Base-by-base conservation (phyloP, 805 yeast species). In the Dipodascus albidus region DNA sequence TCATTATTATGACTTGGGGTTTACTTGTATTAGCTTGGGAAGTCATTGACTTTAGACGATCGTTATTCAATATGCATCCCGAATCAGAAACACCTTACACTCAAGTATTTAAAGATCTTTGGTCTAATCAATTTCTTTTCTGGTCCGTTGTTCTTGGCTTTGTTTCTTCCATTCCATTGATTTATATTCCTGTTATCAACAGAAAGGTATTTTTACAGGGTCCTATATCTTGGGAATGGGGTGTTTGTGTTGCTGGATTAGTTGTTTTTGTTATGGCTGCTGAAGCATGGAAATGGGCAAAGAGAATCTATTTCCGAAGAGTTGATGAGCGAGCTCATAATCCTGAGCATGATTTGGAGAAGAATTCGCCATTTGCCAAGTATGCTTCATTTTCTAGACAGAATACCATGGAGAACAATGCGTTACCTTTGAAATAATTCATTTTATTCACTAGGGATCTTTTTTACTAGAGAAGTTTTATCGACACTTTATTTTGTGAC, bases 111-210 rank as follows among this genome's bases (percentile, higher is more conserved):
- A 73, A 67, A 55, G 90, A 83, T 63, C 67, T 87, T 48, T 85
- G 88, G 86, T 68, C 69, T 14, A 87, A 87, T 68, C 79, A 84
- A 67, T 81, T 87, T 58, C 72, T 87, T 62, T 84, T 87, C 72
- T 86, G 90, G 89, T 85, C 95, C 0, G 78, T 87, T 49, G 64
- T 83, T 35, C 70, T 78, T 51, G 96, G 93, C 1, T 78, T 84
- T 57, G 67, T 77, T 14, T 75, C 87, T 1, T 82, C 85, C 2
- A 82, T 87, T 77, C 95, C 95, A 47, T 84, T 86, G 19, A 80
- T 87, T 41, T 87, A 87, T 68, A 87, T 87, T 58, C 96, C 96
- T 3, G 95, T 85, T n/a, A 86, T 87, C 64, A 87, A 87, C 67
- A 70, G 74, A 48, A 76, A 77, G 57, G 95, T 87, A 6, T 87